Evolutionary conservation across 176 grass and related monocot genomes (phyloP).

Genomic region (Oryza punctata): DNA sequence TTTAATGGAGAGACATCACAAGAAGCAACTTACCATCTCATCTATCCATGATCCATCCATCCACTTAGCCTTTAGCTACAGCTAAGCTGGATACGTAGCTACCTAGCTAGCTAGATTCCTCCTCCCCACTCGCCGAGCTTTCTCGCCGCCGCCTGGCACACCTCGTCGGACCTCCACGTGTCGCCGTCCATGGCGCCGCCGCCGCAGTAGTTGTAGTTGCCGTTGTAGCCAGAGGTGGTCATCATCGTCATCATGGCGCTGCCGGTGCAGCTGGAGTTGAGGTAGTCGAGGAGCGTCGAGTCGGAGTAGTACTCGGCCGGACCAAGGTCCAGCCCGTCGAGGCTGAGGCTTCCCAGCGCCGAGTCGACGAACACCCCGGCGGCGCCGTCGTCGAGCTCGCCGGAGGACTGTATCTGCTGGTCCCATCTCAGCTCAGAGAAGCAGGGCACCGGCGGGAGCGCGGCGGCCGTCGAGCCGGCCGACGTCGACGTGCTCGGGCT

Average conservation of each 20-base stretch:
- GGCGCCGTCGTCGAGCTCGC: conserved; percentile 30
- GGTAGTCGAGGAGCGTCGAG: conserved; percentile 54
- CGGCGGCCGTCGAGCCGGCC: conserved; percentile 43
- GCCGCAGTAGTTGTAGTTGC: background rate
- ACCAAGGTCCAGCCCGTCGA: conserved; percentile 60
- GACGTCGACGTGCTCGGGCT: conserved; percentile 58
- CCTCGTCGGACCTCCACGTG: conserved; percentile 53
- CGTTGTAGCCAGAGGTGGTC: background rate
- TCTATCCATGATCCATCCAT: conserved; percentile 38
- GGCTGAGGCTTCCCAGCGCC: conserved; percentile 28
- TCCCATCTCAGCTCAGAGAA: conserved; percentile 53
- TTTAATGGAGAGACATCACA: conserved; percentile 60
- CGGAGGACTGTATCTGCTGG: conserved; percentile 2
- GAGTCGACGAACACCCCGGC: conserved; percentile 32
- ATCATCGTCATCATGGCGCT: conserved; percentile 9
- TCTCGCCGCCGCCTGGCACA: conserved; percentile 51
- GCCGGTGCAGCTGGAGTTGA: conserved; percentile 44
- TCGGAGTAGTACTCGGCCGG: conserved; percentile 35
- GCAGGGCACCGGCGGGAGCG: conserved; percentile 55
- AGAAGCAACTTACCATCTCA: conserved; percentile 47
- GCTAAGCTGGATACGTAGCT: background rate
- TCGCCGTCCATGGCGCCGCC: background rate
- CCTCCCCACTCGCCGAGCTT: conserved; percentile 74
- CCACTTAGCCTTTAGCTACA: conserved; percentile 31
- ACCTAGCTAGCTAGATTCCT: conserved; percentile 56